phyloP scores from a whole-genome alignment of 2,329 filamentous ascomycete species.

The Esteya vermicola region DNA sequence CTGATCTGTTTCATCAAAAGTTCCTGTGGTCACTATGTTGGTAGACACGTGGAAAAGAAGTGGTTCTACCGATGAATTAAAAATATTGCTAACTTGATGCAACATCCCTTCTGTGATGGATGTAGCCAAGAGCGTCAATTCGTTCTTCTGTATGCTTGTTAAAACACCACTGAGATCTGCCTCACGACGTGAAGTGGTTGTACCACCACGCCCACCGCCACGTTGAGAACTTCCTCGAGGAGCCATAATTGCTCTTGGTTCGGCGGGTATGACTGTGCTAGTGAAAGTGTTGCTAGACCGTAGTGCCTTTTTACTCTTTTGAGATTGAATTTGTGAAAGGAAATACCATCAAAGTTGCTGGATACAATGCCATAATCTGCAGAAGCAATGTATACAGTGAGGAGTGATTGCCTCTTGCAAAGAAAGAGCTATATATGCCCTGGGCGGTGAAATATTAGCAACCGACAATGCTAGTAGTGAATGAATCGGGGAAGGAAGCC shows the following conservation, averaged over 20 bases:
- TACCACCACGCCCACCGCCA: background rate
- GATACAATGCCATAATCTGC: background rate
- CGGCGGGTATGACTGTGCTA: background rate
- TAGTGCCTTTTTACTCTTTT: no score
- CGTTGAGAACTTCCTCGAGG: conserved; percentile 7
- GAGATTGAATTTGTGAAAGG: background rate
- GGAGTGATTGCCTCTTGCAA: background rate
- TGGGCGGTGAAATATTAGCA: background rate
- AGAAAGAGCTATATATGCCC: background rate
- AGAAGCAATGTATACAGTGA: background rate
- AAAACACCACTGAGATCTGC: conserved; percentile 37
- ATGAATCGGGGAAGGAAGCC: background rate
- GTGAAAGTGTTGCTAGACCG: background rate
- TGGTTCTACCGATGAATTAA: conserved; percentile 20
- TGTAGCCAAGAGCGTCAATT: conserved; percentile 35
- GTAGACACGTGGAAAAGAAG: conserved; percentile 2
- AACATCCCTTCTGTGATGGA: conserved; percentile 42
- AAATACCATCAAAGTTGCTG: background rate
- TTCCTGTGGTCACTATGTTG: background rate
- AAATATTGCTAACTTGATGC: conserved; percentile 34
- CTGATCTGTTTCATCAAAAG: background rate
- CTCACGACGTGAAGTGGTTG: conserved; percentile 22
- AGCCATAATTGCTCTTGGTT: conserved; percentile 3
- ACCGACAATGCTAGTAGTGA: no score
- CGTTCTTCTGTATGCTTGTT: conserved; percentile 31